A percentile compares a stretch with the other conserved stretches of the same genome.
Evolutionary conservation across 2,329 filamentous ascomycete species (phyloP).

Genomic region (Penicillium sp.): DNA sequence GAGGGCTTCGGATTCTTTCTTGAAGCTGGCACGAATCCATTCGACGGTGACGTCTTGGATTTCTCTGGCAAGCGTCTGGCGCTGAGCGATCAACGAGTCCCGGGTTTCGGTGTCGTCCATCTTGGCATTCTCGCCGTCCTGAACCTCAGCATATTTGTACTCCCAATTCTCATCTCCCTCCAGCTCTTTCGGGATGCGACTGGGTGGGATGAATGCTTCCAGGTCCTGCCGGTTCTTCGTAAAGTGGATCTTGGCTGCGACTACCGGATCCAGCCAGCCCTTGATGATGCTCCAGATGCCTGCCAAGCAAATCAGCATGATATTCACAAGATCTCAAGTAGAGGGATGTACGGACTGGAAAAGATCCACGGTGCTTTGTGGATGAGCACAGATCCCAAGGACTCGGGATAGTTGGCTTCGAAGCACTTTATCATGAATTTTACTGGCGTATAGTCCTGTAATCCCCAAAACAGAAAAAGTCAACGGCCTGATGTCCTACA

Average conservation of each 20-base stretch:
- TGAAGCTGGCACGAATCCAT: constrained; percentile 64
- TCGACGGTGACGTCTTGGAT: constrained; percentile 71
- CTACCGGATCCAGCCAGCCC: constrained; percentile 95
- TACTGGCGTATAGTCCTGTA: constrained; percentile 82
- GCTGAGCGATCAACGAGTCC: constrained; percentile 61
- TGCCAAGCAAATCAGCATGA: constrained; percentile 30
- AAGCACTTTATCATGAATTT: constrained; percentile 99
- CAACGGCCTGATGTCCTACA: no score
- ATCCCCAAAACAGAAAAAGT: background rate
- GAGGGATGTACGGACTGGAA: constrained; percentile 59
- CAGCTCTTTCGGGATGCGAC: constrained; percentile 74
- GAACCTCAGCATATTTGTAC: constrained; percentile 77
- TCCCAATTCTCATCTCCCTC: constrained; percentile 82
- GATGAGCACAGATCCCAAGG: constrained; percentile 80
- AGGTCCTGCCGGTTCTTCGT: constrained; percentile 78
- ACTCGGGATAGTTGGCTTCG: constrained; percentile 97
- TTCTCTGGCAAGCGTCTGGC: constrained; percentile 64
- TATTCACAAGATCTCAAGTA: background rate
- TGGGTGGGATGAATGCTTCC: constrained; percentile 67
- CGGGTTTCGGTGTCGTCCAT: constrained; percentile 67
- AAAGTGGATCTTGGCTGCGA: constrained; percentile 91
- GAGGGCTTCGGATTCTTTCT: constrained; percentile 45
- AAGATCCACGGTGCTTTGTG: constrained; percentile 98
- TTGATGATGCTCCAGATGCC: constrained; percentile 95
- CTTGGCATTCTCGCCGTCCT: constrained; percentile 68